Evolutionary conservation across 345 rosid species (phyloP).

Genomic region (Lepidium didymum): DNA sequence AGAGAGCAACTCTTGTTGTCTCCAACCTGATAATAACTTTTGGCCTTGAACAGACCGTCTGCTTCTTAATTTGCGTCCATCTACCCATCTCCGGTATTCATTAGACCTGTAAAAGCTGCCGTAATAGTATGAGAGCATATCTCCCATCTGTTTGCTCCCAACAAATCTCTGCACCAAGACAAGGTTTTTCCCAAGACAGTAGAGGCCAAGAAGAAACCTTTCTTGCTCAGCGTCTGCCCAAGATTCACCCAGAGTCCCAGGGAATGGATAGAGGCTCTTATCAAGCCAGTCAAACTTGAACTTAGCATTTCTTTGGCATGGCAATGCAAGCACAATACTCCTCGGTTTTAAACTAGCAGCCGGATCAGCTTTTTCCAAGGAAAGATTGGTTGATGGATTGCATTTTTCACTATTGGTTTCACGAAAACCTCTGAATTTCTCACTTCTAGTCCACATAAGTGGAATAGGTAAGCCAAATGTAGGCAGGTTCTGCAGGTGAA

Average conservation of each 20-base stretch:
- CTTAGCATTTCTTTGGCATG: constrained; percentile 27
- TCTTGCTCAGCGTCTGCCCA: constrained; percentile 43
- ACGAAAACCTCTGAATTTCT: constrained; percentile 30
- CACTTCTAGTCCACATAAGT: constrained; percentile 46
- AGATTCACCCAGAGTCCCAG: constrained; percentile 40
- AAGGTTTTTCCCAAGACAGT: constrained; percentile 65
- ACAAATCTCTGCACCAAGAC: constrained; percentile 47
- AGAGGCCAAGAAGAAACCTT: constrained; percentile 63
- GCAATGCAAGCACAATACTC: constrained; percentile 29
- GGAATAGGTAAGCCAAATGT: constrained; percentile 38
- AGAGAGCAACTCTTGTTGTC: constrained; percentile 59
- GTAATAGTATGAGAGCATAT: constrained; percentile 58
- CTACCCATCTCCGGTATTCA: constrained; percentile 55
- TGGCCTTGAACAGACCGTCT: constrained; percentile 45
- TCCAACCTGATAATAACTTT: constrained; percentile 59
- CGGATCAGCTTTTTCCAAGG: neutral
- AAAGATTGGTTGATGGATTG: neutral
- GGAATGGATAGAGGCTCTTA: constrained; percentile 38
- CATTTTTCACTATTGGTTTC: constrained; percentile 21
- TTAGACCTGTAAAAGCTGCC: constrained; percentile 57
- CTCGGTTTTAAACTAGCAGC: constrained; percentile 10
- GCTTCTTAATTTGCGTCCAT: constrained; percentile 46
- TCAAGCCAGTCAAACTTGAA: constrained; percentile 28
- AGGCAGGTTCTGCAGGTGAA: constrained; percentile 5
- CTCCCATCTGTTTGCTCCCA: constrained; percentile 51